phyloP scores from a whole-genome alignment of 2,329 filamentous ascomycete species.

The Colletotrichum godetiae region DNA sequence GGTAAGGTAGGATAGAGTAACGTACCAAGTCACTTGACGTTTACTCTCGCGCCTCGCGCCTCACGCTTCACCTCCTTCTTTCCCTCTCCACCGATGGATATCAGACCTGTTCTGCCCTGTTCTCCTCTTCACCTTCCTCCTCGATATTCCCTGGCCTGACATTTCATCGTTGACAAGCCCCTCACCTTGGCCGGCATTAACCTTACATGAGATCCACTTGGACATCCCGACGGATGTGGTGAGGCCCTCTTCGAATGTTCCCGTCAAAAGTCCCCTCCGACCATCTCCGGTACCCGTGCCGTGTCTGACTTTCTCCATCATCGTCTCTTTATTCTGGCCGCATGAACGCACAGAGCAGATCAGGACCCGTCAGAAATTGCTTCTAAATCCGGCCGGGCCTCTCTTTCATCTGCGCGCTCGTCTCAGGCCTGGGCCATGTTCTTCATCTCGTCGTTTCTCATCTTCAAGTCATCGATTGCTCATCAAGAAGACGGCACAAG shows the following conservation, averaged over 20 bases:
- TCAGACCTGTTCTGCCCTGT: background rate
- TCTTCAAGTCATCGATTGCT: background rate
- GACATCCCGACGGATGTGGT: background rate
- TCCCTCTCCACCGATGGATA: background rate
- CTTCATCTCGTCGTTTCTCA: background rate
- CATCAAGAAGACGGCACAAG: background rate
- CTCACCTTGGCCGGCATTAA: background rate
- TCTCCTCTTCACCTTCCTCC: background rate
- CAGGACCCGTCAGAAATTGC: background rate
- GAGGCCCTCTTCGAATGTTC: background rate
- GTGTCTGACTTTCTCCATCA: background rate
- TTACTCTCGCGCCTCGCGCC: too few relatives aligned
- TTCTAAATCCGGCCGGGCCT: background rate
- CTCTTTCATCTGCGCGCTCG: background rate
- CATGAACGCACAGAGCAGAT: background rate
- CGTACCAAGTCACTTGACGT: too few relatives aligned
- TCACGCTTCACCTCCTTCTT: background rate
- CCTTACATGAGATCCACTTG: background rate
- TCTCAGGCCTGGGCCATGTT: background rate
- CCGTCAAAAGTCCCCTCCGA: background rate
- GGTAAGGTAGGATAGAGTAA: too few relatives aligned
- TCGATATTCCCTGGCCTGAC: background rate
- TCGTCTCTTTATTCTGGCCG: background rate
- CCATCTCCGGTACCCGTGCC: background rate
- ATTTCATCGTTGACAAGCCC: background rate